Evolutionary conservation across 345 rosid species (phyloP).

Genomic region (Aquilaria malaccensis): DNA sequence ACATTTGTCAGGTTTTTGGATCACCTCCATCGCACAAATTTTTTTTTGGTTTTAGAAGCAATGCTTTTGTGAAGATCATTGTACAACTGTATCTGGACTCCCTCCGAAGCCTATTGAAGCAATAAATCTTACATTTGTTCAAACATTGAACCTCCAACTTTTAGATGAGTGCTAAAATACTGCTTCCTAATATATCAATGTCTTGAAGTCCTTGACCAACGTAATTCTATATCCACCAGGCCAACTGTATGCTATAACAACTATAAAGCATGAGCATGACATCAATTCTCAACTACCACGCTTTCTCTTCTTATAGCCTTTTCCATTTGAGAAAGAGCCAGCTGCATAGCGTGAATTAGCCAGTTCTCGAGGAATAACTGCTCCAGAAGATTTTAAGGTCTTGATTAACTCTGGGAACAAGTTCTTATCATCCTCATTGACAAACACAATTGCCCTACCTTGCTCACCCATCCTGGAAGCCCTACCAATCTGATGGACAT

Average conservation of each 20-base stretch:
- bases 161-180: too few species aligned
- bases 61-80: slow-evolving; percentile 19
- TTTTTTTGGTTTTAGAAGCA: slow-evolving; percentile 12
- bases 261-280: neutral
- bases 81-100: slow-evolving; percentile 18
- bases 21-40: slow-evolving; percentile 9
- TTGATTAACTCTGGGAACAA: slow-evolving; percentile 57
- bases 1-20: slow-evolving; percentile 21
- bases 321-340: slow-evolving; percentile 27
- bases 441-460: slow-evolving; percentile 58
- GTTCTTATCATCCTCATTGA: slow-evolving; percentile 60
- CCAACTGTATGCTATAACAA: neutral
- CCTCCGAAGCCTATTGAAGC: slow-evolving; percentile 8
- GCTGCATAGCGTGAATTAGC: slow-evolving; percentile 30
- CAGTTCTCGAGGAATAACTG: slow-evolving; percentile 70
- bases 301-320: slow-evolving; percentile 59
- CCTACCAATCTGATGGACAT: slow-evolving; percentile 83
- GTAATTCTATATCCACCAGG: neutral
- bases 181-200: too few species aligned
- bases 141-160: neutral
- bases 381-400: slow-evolving; percentile 57
- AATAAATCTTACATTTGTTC: slow-evolving; percentile 15
- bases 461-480: slow-evolving; percentile 78
- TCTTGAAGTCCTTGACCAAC: too few species aligned
- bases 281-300: slow-evolving; percentile 22